phyloP scores from a whole-genome alignment of 495 filamentous ascomycete species.

The Penicillium samsonianum region DNA sequence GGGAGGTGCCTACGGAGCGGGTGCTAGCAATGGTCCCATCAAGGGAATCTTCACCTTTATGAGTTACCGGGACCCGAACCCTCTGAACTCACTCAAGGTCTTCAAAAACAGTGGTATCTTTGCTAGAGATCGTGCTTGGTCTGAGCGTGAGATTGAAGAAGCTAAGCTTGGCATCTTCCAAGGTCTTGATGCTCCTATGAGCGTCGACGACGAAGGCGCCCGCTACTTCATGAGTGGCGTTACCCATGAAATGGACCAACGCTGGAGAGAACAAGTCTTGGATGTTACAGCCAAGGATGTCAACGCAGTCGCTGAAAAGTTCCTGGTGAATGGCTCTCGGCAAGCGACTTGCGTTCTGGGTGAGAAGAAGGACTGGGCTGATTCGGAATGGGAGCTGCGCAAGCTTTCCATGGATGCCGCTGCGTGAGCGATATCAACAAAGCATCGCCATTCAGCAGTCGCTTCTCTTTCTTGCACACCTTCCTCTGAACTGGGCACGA shows the following conservation, averaged over 20 bases:
- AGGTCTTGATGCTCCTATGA: conserved; percentile 85
- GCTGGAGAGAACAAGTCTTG: conserved; percentile 78
- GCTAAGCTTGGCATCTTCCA: conserved; percentile 96
- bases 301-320: conserved; percentile 75
- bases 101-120: conserved; percentile 82
- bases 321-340: conserved; percentile 67
- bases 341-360: conserved; percentile 69
- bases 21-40: conserved; percentile 75
- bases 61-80: conserved; percentile 97
- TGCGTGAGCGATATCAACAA: conserved; percentile 13
- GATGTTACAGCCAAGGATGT: conserved; percentile 85
- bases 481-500: background rate
- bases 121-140: conserved; percentile 83
- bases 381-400: conserved; percentile 44
- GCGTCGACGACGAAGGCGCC: conserved; percentile 88
- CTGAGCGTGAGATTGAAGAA: conserved; percentile 85
- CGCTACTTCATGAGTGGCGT: conserved; percentile 80
- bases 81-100: conserved; percentile 79
- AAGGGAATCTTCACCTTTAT: conserved; percentile 91
- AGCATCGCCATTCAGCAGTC: background rate
- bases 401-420: conserved; percentile 45
- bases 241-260: conserved; percentile 86
- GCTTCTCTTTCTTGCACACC: background rate
- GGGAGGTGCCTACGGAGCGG: conserved; percentile 93
- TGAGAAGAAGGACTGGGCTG: conserved; percentile 77